Conservation (phyloP, 2,329 filamentous ascomycete genomes). For the Ophiostoma montium region DNA sequence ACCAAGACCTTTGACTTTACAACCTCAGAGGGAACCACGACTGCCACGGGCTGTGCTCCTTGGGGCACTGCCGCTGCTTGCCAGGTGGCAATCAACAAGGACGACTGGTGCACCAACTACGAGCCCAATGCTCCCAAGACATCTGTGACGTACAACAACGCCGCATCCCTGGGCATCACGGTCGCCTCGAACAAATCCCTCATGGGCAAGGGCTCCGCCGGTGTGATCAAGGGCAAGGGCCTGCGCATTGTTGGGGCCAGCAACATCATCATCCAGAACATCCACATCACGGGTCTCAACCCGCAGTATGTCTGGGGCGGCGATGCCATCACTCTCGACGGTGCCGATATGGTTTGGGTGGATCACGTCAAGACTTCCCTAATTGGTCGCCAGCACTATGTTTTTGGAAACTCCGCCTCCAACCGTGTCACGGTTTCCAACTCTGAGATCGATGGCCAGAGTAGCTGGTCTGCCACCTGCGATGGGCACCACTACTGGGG, state of each 20-base stretch:
- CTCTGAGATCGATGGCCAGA: not conserved
- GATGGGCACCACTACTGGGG: not conserved
- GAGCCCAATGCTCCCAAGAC: not conserved
- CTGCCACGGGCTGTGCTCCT: not conserved
- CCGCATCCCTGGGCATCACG: not conserved
- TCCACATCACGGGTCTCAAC: not conserved
- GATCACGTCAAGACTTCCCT: not conserved
- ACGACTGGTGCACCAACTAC: not conserved
- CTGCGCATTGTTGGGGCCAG: not conserved
- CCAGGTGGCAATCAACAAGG: not conserved
- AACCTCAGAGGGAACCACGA: not conserved
- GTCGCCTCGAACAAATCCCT: not conserved
- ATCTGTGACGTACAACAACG: not conserved
- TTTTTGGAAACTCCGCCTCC: not conserved
- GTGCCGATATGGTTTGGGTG: not conserved
- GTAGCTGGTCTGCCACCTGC: not conserved
- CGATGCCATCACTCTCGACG: not conserved
- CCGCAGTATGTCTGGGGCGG: not conserved
- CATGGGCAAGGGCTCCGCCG: not conserved
- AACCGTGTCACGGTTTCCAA: not conserved
- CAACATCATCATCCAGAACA: not conserved
- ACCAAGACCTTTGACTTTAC: not conserved
- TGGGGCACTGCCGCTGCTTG: not conserved
- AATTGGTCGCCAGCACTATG: not conserved
- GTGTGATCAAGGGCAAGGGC: not conserved